Base-by-base conservation (phyloP, 2,329 filamentous ascomycete species). In the Fusarium sp. region DNA sequence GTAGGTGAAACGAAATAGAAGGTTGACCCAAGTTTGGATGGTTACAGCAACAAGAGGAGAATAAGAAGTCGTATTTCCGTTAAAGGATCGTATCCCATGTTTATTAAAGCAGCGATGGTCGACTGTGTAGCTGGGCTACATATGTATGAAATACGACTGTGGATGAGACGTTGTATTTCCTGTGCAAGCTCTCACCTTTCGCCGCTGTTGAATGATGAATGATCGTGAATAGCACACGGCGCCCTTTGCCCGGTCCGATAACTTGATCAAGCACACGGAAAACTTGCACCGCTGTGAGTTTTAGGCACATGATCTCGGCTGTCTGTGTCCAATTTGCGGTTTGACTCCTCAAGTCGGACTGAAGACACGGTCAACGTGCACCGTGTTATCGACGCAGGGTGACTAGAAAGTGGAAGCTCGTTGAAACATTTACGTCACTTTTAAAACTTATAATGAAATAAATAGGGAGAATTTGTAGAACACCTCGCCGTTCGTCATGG, bases 161-260 rank as follows among this genome's bases (percentile, higher is more conserved):
- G 8, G 26, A 10, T 34, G 33, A 34, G 33, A 11, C 13, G 33
- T 34, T 15, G 33, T 34, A 34, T 17, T 14, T 13, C 72, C 77
- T 3, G 71, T 77, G 62, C 62, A 15, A 77, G 78, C 57, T 78
- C 77, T 57, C 78, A 78, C 49, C 56, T 78, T 9, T 65, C 72
- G 22, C 62, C 74, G 2, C 24, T 31, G 5, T 34, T 40, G 1
- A 26, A 50, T 13, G 17, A 40, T 6, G 31, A 54, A 26, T 47
- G 40, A 6, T 60, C 42, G 2, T 63, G 65, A 77, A 76, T 72
- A 78, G 36, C 63, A 78, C 3, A 61, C 78, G 33, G 78, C 75
- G 9, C 75, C 73, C 5, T 71, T 75, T 22, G 60, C 76, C 11
- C 55, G 57, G 15, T 60, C 70, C 2, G 78, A 77, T 17, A 75